Percentiles rank a stretch among this genome's conserved stretches.
Evolutionary conservation across 139 green algal species (phyloP).

Genomic region (Protoeuglena noctilucae): DNA sequence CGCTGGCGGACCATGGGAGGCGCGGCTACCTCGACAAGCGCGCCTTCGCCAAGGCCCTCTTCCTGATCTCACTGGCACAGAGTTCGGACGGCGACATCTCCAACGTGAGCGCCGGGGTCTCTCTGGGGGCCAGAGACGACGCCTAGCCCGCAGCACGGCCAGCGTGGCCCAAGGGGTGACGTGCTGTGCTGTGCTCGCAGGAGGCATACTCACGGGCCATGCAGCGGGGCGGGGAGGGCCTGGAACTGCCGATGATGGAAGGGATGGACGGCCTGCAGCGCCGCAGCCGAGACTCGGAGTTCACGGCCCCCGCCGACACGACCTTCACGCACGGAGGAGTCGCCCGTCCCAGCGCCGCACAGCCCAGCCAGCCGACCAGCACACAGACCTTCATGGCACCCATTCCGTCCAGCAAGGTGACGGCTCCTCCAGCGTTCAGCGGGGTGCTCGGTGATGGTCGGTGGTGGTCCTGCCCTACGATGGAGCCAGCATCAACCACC

Average conservation of each 20-base stretch:
- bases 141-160: background rate
- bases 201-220: constrained; percentile 3
- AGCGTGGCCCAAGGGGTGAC: no score
- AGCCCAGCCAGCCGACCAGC: no score
- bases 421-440: no score
- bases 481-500: background rate
- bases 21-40: constrained; percentile 60
- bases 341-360: no score
- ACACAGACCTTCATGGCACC: no score
- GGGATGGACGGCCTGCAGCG: no score
- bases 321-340: no score
- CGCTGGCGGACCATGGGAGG: constrained; percentile 28
- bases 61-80: constrained; percentile 26
- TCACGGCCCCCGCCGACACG: no score
- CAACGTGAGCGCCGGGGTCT: background rate
- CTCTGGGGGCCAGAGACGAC: background rate
- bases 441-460: background rate
- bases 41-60: constrained; percentile 47
- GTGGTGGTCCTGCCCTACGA: background rate
- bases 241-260: constrained; percentile 5
- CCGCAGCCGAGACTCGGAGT: no score
- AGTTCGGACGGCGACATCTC: no score
- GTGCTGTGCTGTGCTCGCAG: no score
- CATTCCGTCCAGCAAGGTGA: no score
- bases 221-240: constrained; percentile 9